phyloP scores from a whole-genome alignment of 257 asterid genomes.

The Asclepias syriaca region DNA sequence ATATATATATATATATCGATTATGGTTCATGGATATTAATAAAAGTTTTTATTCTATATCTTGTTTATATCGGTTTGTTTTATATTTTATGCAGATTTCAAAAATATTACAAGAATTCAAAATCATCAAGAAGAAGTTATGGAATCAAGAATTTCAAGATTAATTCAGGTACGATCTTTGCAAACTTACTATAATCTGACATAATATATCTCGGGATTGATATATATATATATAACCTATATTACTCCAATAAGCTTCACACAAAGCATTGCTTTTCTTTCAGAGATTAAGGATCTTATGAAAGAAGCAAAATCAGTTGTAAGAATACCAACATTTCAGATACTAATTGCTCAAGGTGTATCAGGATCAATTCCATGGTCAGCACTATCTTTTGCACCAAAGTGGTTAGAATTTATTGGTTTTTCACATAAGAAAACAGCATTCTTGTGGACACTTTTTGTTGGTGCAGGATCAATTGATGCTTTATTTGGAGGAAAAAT shows the following conservation, averaged over 20 bases:
- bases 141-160: too few species aligned
- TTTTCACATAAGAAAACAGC: conserved; percentile 78
- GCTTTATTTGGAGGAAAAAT: conserved; percentile 74
- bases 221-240: too few species aligned
- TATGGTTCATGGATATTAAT: too few species aligned
- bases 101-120: too few species aligned
- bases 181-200: too few species aligned
- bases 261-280: conserved; percentile 25
- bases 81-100: too few species aligned
- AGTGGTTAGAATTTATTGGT: conserved; percentile 89
- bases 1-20: too few species aligned
- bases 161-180: too few species aligned
- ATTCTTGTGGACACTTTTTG: conserved; percentile 48
- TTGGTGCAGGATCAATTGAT: conserved; percentile 59
- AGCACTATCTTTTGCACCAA: conserved; percentile 58
- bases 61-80: too few species aligned
- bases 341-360: conserved; percentile 74
- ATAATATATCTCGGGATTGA: too few species aligned
- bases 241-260: conserved; percentile 17
- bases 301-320: conserved; percentile 68
- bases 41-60: too few species aligned
- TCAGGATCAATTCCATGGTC: conserved; percentile 82
- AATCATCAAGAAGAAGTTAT: too few species aligned
- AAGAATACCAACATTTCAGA: conserved; percentile 56
- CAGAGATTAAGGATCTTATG: conserved; percentile 46